Evolutionary conservation across 441 rosid genomes (phyloP).

Genomic region (Syzygium malaccense): DNA sequence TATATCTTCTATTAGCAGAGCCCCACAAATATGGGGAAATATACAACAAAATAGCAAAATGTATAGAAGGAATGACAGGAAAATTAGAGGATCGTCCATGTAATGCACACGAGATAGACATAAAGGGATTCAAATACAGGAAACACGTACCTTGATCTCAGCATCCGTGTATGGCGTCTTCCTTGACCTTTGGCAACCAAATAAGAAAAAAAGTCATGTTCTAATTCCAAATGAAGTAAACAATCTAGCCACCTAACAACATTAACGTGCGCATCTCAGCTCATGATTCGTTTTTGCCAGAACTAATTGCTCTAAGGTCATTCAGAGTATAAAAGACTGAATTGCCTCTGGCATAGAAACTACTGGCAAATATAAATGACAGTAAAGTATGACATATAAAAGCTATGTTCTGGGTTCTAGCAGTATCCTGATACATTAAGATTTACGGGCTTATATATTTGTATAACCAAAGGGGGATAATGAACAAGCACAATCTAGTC

Average conservation of each 20-base stretch:
- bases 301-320: neutral
- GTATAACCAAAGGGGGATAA: neutral
- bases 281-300: neutral
- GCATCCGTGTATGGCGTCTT: constrained; percentile 71
- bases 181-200: constrained; percentile 43
- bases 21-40: neutral
- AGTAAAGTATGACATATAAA: neutral
- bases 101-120: neutral
- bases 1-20: neutral
- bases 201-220: neutral
- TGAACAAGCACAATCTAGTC: neutral
- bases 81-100: neutral
- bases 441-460: neutral
- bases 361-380: neutral
- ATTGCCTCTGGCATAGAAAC: neutral
- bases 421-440: neutral
- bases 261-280: neutral
- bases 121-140: neutral
- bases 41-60: neutral
- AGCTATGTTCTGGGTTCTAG: neutral
- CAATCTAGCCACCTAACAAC: neutral
- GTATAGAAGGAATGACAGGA: neutral
- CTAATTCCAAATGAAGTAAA: neutral
- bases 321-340: neutral
- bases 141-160: constrained; percentile 77